A percentile compares a stretch with the other conserved stretches of the same genome.
Evolutionary conservation across 192 early-diverging fungal genomes (phyloP).

Genomic region (Coemansia sp.): DNA sequence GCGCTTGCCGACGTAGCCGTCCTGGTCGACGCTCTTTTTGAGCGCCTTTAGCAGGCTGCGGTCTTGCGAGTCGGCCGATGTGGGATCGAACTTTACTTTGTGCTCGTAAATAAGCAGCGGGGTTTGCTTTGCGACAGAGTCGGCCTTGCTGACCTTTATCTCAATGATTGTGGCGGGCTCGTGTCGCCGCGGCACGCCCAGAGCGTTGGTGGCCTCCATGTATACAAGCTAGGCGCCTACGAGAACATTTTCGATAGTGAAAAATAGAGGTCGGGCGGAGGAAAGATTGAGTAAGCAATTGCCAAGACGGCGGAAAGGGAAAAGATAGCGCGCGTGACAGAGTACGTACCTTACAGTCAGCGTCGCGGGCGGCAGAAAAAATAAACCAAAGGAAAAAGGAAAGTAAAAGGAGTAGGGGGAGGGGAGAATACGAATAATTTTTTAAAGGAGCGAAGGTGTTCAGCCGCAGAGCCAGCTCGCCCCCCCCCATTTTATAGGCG

Average conservation of each 20-base stretch:
- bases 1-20: constrained; percentile 30
- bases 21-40: constrained; percentile 16
- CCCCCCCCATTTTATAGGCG: background rate
- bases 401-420: background rate
- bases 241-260: no score
- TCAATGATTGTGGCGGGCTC: constrained; percentile 47
- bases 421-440: background rate
- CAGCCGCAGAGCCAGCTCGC: background rate
- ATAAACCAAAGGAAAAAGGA: background rate
- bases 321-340: background rate
- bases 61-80: constrained; percentile 4
- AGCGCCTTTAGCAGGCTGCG: constrained; percentile 21
- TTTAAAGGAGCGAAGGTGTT: background rate
- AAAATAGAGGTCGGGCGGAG: background rate
- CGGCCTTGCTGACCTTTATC: constrained; percentile 18
- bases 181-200: constrained; percentile 37
- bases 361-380: background rate
- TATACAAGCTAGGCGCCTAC: background rate
- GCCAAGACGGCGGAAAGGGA: no score
- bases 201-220: constrained; percentile 36
- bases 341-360: background rate
- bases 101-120: constrained; percentile 48
- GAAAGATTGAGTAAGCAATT: background rate
- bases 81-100: constrained; percentile 12
- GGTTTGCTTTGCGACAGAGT: constrained; percentile 21